These are phyloP conservation scores for Phytophthora tubulina DNA, from an alignment of 352 stramenopile species.

Conservation along the genomic window DNA sequence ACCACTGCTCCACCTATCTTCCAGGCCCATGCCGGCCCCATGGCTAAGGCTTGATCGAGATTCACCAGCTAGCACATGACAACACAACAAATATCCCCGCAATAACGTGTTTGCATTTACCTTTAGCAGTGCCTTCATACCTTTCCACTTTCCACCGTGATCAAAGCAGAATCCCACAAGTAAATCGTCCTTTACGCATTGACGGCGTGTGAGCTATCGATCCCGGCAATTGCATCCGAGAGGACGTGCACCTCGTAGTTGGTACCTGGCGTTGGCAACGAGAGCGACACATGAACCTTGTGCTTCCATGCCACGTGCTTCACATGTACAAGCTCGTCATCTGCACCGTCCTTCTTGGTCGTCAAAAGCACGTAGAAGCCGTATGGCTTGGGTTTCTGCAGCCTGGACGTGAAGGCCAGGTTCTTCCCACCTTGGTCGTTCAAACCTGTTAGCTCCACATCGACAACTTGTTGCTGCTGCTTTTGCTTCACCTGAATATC, in stretches of 20 bases:
- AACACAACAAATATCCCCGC: conserved; percentile 21
- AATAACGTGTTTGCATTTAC: conserved; percentile 30
- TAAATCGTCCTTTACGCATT: conserved; percentile 10
- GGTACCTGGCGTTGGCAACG: conserved; percentile 22
- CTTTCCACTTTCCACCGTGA: too few species aligned
- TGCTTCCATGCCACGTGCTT: conserved; percentile 71
- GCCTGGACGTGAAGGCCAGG: conserved; percentile 50
- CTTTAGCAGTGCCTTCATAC: background rate
- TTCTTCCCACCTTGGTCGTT: conserved; percentile 43
- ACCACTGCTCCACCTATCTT: conserved; percentile 47
- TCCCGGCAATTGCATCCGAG: conserved; percentile 66
- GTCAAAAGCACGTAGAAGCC: conserved; percentile 78
- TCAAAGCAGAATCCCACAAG: too few species aligned
- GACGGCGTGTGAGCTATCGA: conserved; percentile 42
- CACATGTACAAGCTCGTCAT: conserved; percentile 56
- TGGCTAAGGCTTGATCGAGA: conserved; percentile 12
- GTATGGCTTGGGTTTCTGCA: conserved; percentile 77
- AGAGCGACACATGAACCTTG: conserved; percentile 47
- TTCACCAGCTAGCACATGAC: background rate
- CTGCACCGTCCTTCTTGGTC: conserved; percentile 22
- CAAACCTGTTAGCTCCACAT: conserved; percentile 51
- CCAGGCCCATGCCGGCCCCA: conserved; percentile 18
- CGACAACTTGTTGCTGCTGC: conserved; percentile 35
- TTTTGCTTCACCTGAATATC: conserved; percentile 33
- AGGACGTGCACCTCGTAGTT: conserved; percentile 53